Base-by-base conservation (phyloP, 1,284 basidiomycete genomes). In the Sparassis latifolia region DNA sequence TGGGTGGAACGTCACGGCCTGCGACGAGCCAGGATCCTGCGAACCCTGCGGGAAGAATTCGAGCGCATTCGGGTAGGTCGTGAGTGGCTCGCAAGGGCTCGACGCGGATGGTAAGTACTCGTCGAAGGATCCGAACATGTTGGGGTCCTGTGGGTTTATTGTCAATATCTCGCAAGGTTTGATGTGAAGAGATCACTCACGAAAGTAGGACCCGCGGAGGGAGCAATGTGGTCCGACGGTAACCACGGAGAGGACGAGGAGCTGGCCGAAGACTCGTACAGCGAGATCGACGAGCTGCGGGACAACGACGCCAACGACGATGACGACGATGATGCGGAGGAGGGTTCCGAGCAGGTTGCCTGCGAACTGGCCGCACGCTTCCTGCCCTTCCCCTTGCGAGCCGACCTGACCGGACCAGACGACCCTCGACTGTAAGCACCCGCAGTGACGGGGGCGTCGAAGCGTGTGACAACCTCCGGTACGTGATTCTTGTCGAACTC, bases 401-500 rank as follows among this genome's bases (percentile, higher is more conserved):
- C 46, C 41, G 57, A 29, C 39, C 49, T 52, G 51, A 58, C 61
- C 28, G 76, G 76, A 32, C 73, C 75, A 20, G 76, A 78, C 45
- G 73, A 76, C 27, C 75, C 76, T 38, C 77, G 75, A 43, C 69
- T 70, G 64, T 77, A 86, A 40, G 74, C 72, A 33, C 74, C 70
- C 9, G 81, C 84, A 2, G 85, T 88, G 46, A 88, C 76, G 20
- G 86, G 86, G 0, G 73, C 73, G 65, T 88, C 85, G 63, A 88
- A 88, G 42, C 84, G 77, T 9, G 82, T 82, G 33, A 84, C 72
- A 57, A 86, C 67, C 62, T 79, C 75, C 3, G 80, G 80, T 39
- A 84, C 74, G 59, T 86, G 83, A 42, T 75, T 65, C 57, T 75
- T 76, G 65, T 88, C 85, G 66, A 86, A 87, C 64, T 86, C 86